Conservation (phyloP, 1,139 yeast genomes). For the Chernovozyma aurita region DNA sequence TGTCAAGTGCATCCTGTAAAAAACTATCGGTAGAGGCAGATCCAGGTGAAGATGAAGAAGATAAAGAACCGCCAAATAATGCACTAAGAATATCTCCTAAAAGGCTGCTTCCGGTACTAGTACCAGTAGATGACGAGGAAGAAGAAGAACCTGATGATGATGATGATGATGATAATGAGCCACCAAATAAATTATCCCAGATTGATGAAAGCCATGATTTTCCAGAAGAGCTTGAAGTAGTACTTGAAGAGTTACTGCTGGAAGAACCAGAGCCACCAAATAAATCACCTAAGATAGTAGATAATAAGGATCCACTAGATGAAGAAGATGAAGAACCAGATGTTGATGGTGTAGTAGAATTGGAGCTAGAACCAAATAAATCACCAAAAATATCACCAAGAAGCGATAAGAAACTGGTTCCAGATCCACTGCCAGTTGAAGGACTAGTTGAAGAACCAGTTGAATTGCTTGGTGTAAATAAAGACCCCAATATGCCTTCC, state of each 20-base stretch:
- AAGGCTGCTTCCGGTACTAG: slow-evolving; percentile 15
- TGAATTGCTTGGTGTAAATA: slow-evolving; percentile 7
- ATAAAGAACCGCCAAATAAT: slow-evolving; percentile 8
- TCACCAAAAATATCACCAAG: slow-evolving; percentile 3
- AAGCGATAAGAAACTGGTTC: slow-evolving; percentile 2
- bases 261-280: neutral
- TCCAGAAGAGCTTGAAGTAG: neutral
- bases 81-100: slow-evolving; percentile 15
- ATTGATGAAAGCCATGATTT: too few species aligned
- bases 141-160: too few species aligned
- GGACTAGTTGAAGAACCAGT: slow-evolving; percentile 3
- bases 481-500: slow-evolving; percentile 9
- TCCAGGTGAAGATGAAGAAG: slow-evolving; percentile 7
- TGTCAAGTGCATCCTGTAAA: slow-evolving; percentile 10
- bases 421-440: slow-evolving; percentile 2
- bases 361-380: slow-evolving; percentile 3
- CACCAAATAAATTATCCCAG: neutral
- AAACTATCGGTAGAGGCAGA: slow-evolving; percentile 3
- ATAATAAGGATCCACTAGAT: neutral
- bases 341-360: neutral
- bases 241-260: neutral
- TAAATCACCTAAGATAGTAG: neutral
- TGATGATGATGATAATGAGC: too few species aligned
- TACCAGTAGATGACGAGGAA: slow-evolving; percentile 10
- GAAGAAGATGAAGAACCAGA: neutral